A percentile compares a stretch with the other conserved stretches of the same genome.
These are phyloP conservation scores for Collybia nuda DNA, from an alignment of 768 basidiomycete genomes.

Conservation along the genomic window DNA sequence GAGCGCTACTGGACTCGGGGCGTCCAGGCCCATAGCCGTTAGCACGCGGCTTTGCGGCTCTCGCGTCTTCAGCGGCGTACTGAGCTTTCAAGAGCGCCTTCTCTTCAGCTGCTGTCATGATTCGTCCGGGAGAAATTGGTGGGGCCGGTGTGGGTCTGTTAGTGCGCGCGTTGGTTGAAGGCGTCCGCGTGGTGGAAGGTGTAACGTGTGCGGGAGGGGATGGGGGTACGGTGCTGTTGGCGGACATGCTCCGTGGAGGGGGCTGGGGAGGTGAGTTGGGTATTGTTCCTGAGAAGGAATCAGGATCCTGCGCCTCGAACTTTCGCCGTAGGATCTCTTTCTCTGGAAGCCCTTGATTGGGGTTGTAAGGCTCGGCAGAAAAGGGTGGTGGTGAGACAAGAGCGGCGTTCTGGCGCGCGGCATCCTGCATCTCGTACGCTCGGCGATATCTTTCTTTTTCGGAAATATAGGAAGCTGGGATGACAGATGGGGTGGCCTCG, in stretches of 20 bases:
- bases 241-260: slow-evolving; percentile 5
- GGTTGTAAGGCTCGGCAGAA: slow-evolving; percentile 13
- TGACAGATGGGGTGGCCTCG: slow-evolving; percentile 36
- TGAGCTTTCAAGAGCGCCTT: slow-evolving; percentile 68
- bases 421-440: slow-evolving; percentile 66
- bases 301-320: slow-evolving; percentile 55
- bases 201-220: slow-evolving; percentile 15
- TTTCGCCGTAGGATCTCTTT: slow-evolving; percentile 58
- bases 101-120: slow-evolving; percentile 75
- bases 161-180: slow-evolving; percentile 14
- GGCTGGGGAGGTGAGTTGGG: slow-evolving; percentile 17
- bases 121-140: slow-evolving; percentile 23
- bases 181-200: slow-evolving; percentile 16
- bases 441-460: slow-evolving; percentile 74
- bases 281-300: slow-evolving; percentile 16
- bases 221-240: slow-evolving; percentile 16
- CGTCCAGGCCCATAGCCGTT: slow-evolving; percentile 25
- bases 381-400: slow-evolving; percentile 18
- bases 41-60: slow-evolving; percentile 12
- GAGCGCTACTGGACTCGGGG: slow-evolving; percentile 13
- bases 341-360: slow-evolving; percentile 36
- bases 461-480: slow-evolving; percentile 36
- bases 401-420: slow-evolving; percentile 9
- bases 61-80: slow-evolving; percentile 56
- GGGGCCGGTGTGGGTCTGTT: slow-evolving; percentile 34